phyloP scores from a whole-genome alignment of 164 flowering plant genomes.

The Akebia trifoliata region DNA sequence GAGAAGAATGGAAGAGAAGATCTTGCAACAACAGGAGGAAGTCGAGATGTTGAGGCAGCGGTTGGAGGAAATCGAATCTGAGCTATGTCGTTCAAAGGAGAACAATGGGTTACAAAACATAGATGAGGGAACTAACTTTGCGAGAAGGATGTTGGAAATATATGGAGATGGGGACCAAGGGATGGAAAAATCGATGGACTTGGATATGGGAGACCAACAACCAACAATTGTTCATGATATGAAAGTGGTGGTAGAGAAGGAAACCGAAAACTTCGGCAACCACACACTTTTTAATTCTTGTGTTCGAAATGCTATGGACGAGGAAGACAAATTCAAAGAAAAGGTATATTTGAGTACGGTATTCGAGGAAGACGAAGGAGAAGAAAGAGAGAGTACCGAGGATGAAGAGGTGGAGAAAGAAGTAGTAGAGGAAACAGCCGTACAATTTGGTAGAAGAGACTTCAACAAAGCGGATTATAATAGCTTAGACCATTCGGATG shows the following conservation, averaged over 20 bases:
- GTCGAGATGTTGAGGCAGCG: conserved; percentile 66
- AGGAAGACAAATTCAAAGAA: conserved; percentile 28
- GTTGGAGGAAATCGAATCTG: conserved; percentile 71
- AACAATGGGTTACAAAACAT: conserved; percentile 18
- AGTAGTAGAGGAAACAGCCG: conserved; percentile 60
- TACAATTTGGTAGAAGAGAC: conserved; percentile 18
- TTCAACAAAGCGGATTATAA: background rate
- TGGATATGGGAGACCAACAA: conserved; percentile 66
- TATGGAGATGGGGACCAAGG: conserved; percentile 62
- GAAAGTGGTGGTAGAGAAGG: conserved; percentile 26
- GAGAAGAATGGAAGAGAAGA: conserved; percentile 81
- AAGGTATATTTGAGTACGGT: conserved; percentile 73
- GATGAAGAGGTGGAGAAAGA: conserved; percentile 82
- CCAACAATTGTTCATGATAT: conserved; percentile 30
- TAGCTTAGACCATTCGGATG: background rate
- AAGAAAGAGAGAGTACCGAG: conserved; percentile 25
- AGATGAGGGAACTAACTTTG: conserved; percentile 54
- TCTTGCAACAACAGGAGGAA: conserved; percentile 74
- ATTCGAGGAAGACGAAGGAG: conserved; percentile 73
- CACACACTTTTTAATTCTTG: background rate
- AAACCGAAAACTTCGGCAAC: conserved; percentile 5
- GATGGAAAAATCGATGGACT: conserved; percentile 91
- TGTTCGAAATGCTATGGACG: conserved; percentile 7
- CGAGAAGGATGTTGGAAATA: conserved; percentile 49
- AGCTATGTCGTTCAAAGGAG: conserved; percentile 38